phyloP scores from a whole-genome alignment of 139 green algal genomes.

The Tetradesmus obliquus region DNA sequence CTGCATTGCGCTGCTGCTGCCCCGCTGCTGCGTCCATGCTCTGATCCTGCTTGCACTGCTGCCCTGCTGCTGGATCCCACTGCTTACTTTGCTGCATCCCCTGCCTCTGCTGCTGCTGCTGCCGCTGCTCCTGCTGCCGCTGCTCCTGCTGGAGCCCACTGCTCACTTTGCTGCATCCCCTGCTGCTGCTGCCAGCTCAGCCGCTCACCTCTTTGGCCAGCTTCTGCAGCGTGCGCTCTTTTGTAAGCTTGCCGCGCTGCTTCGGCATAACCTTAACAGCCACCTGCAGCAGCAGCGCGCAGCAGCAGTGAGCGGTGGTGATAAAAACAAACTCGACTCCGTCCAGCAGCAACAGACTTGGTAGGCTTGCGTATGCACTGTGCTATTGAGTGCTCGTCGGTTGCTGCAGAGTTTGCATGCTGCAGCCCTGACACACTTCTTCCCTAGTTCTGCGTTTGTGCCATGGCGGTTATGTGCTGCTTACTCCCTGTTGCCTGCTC shows the following conservation, averaged over 20 bases:
- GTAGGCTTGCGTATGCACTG: background rate
- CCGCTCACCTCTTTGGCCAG: constrained; percentile 58
- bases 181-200: background rate
- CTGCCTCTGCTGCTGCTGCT: background rate
- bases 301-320: background rate
- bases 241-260: constrained; percentile 58
- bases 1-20: background rate
- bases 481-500: too few species aligned
- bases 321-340: too few species aligned
- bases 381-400: background rate
- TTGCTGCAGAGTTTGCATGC: background rate
- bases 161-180: background rate
- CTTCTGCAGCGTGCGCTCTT: constrained; percentile 62
- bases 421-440: background rate
- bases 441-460: background rate
- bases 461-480: too few species aligned
- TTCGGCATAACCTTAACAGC: constrained; percentile 67
- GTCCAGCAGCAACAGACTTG: background rate
- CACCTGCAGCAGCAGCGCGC: constrained; percentile 30
- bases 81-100: background rate
- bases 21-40: too few species aligned
- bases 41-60: too few species aligned
- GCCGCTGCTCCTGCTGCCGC: background rate
- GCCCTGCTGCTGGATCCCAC: background rate
- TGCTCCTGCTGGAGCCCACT: background rate